phyloP scores from a whole-genome alignment of 1,284 basidiomycete species.

The Cystobasidium pallidum region DNA sequence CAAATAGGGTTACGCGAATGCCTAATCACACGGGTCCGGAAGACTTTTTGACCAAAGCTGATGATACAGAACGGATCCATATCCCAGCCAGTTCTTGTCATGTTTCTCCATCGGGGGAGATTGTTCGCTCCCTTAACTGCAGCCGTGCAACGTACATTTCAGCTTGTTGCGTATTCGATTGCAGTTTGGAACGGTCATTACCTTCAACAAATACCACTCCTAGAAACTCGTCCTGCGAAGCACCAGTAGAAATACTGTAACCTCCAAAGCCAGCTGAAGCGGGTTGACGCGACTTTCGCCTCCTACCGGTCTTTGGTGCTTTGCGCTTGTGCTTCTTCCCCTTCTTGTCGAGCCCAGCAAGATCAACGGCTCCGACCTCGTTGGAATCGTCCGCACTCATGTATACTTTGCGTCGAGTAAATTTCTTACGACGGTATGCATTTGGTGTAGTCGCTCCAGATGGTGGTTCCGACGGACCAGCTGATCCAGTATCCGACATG shows the following conservation, averaged over 20 bases:
- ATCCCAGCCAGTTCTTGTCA: conserved; percentile 84
- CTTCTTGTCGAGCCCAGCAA: conserved; percentile 44
- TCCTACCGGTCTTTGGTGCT: conserved; percentile 47
- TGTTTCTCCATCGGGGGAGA: conserved; percentile 83
- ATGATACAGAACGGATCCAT: conserved; percentile 98
- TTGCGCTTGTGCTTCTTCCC: conserved; percentile 54
- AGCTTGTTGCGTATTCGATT: background rate
- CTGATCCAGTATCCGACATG: conserved; percentile 30
- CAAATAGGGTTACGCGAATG: conserved; percentile 77
- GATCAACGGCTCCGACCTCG: conserved; percentile 45
- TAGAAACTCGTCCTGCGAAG: conserved; percentile 70
- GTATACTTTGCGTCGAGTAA: conserved; percentile 34
- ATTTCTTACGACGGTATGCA: conserved; percentile 37
- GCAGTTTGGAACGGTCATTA: background rate
- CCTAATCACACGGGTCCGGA: conserved; percentile 69
- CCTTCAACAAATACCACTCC: conserved; percentile 85
- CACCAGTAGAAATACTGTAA: conserved; percentile 39
- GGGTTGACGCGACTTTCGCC: conserved; percentile 24
- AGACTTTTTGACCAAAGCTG: conserved; percentile 95
- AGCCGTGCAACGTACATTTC: background rate
- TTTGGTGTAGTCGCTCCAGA: conserved; percentile 26
- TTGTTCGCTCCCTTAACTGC: conserved; percentile 70
- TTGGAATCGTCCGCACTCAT: conserved; percentile 44
- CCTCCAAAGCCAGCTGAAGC: conserved; percentile 27
- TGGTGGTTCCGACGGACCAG: conserved; percentile 20